phyloP scores from a whole-genome alignment of 306 rosid species.

The Cyclanthera cordifolia region DNA sequence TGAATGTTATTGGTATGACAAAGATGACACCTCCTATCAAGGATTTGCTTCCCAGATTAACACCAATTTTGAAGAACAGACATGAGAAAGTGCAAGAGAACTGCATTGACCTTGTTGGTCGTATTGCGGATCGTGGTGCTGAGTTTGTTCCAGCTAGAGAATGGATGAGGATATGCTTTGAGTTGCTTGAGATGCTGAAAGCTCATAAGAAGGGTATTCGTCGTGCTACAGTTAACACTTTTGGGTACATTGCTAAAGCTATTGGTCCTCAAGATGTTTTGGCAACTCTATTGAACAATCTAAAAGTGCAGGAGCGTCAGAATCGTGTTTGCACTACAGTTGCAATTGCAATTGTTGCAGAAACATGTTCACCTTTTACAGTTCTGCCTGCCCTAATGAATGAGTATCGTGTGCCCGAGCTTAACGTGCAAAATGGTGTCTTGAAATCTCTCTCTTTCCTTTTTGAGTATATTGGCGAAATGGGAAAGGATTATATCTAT shows the following conservation, averaged over 20 bases:
- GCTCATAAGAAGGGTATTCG: constrained; percentile 95
- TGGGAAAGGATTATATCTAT: constrained; percentile 94
- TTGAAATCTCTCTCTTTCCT: constrained; percentile 85
- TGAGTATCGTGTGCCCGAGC: constrained; percentile 92
- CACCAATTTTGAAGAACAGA: constrained; percentile 92
- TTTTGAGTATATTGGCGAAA: constrained; percentile 92
- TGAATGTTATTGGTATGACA: constrained; percentile 94
- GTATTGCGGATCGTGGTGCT: constrained; percentile 97
- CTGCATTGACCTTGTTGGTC: constrained; percentile 87
- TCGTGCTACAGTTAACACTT: constrained; percentile 81
- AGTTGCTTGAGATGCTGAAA: constrained; percentile 97
- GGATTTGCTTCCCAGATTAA: constrained; percentile 86
- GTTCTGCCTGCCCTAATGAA: constrained; percentile 94
- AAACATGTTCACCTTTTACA: constrained; percentile 89
- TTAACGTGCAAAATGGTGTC: constrained; percentile 89
- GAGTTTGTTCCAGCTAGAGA: constrained; percentile 95
- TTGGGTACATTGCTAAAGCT: constrained; percentile 87
- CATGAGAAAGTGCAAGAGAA: constrained; percentile 95
- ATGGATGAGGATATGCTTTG: constrained; percentile 98
- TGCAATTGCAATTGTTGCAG: constrained; percentile 88
- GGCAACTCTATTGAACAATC: constrained; percentile 73
- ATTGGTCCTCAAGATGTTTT: constrained; percentile 90
- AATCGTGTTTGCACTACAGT: constrained; percentile 96
- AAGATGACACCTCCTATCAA: constrained; percentile 99
- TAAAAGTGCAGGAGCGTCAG: constrained; percentile 91